phyloP scores from a whole-genome alignment of 495 filamentous ascomycete genomes.

The Neurospora intermedia region DNA sequence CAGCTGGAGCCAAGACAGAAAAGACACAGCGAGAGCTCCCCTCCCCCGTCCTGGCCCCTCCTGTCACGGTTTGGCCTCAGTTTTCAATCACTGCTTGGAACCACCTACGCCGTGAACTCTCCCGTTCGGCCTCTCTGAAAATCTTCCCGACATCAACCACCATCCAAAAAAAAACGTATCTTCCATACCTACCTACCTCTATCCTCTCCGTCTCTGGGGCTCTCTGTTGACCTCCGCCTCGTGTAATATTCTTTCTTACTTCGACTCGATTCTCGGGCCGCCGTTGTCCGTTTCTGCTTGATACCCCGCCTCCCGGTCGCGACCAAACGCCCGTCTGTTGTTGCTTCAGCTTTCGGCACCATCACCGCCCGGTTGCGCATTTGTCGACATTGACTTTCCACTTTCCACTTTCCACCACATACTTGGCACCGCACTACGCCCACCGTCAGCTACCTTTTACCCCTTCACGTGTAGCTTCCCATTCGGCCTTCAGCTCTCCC shows the following conservation, averaged over 20 bases:
- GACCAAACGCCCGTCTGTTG: background rate
- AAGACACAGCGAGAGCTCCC: background rate
- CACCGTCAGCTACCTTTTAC: background rate
- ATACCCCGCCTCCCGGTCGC: background rate
- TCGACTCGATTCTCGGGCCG: background rate
- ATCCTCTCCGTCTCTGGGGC: background rate
- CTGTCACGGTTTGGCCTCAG: background rate
- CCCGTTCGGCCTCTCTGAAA: background rate
- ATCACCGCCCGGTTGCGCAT: background rate
- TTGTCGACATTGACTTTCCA: background rate
- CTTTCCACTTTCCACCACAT: background rate
- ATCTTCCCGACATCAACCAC: slow-evolving; percentile 7
- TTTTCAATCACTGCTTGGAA: background rate
- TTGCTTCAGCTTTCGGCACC: background rate
- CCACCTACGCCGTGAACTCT: background rate
- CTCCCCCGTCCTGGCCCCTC: background rate
- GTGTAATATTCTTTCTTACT: slow-evolving; percentile 7
- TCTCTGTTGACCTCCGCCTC: background rate
- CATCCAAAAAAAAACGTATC: background rate
- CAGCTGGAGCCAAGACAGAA: background rate
- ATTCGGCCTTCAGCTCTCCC: background rate
- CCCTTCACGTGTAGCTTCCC: background rate
- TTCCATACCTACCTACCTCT: background rate
- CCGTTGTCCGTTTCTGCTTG: background rate
- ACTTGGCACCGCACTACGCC: background rate